Percentiles rank a stretch among this genome's conserved stretches.
These are phyloP conservation scores for Olyra latifolia DNA, from an alignment of 176 grass and related monocot species.

Conservation along the genomic window DNA sequence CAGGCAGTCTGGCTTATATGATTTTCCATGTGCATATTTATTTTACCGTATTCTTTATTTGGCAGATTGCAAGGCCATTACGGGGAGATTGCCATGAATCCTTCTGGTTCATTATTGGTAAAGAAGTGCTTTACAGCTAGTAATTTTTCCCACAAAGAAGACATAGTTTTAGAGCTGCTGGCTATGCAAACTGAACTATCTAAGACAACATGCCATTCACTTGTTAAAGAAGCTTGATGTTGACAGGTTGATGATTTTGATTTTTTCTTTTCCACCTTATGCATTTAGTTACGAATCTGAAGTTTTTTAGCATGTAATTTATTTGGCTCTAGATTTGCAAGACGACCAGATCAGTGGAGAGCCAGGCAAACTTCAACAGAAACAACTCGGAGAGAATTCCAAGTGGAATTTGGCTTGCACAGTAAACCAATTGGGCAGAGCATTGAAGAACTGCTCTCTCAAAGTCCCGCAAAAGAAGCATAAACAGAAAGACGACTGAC, in stretches of 20 bases:
- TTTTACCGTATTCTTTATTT: slow-evolving; percentile 23
- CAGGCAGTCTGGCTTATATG: background rate
- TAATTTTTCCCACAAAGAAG: slow-evolving; percentile 81
- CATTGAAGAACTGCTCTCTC: slow-evolving; percentile 26
- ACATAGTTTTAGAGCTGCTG: slow-evolving; percentile 65
- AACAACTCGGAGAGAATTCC: slow-evolving; percentile 65
- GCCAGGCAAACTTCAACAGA: slow-evolving; percentile 73
- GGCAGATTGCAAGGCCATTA: slow-evolving; percentile 72
- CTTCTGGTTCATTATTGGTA: slow-evolving; percentile 80
- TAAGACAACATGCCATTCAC: slow-evolving; percentile 77
- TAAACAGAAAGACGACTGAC: slow-evolving; percentile 39
- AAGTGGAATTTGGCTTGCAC: slow-evolving; percentile 63
- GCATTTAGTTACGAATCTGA: background rate
- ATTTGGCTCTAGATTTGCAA: slow-evolving; percentile 59
- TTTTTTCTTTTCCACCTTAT: background rate
- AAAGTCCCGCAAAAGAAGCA: slow-evolving; percentile 35
- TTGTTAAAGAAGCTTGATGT: slow-evolving; percentile 93
- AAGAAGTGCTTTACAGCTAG: slow-evolving; percentile 89
- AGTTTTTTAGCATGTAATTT: background rate
- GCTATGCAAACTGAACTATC: slow-evolving; percentile 64
- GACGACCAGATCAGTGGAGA: slow-evolving; percentile 86
- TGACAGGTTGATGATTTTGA: slow-evolving; percentile 66
- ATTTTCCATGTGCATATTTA: slow-evolving; percentile 4
- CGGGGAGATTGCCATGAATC: slow-evolving; percentile 75
- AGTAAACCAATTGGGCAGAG: slow-evolving; percentile 33